Evolutionary conservation across 2,329 filamentous ascomycete genomes (phyloP).

Genomic region (Penicillium paneum): DNA sequence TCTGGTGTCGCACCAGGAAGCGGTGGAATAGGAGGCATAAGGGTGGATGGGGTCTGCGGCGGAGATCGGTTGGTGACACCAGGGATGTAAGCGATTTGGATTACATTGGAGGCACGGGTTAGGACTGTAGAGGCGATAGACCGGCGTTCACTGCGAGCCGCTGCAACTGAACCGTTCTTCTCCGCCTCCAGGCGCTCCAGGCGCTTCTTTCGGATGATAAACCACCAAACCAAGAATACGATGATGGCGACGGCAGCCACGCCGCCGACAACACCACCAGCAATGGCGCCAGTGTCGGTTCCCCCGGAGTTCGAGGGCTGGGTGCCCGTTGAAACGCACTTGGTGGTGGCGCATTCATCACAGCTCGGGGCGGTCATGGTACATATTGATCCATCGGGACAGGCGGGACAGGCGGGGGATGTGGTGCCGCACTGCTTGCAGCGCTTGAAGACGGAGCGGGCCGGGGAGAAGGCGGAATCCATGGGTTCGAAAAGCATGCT

Average conservation of each 20-base stretch:
- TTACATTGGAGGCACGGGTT: slow-evolving; percentile 95
- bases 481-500: slow-evolving; percentile 29
- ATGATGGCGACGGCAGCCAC: slow-evolving; percentile 69
- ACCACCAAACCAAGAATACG: slow-evolving; percentile 81
- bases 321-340: slow-evolving; percentile 35
- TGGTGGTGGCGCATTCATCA: slow-evolving; percentile 56
- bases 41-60: slow-evolving; percentile 72
- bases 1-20: slow-evolving; percentile 71
- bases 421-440: slow-evolving; percentile 57
- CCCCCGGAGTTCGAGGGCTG: slow-evolving; percentile 35
- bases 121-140: slow-evolving; percentile 95
- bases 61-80: slow-evolving; percentile 91
- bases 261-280: slow-evolving; percentile 85
- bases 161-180: slow-evolving; percentile 51
- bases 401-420: slow-evolving; percentile 60
- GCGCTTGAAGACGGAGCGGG: slow-evolving; percentile 31
- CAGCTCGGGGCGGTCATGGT: slow-evolving; percentile 59
- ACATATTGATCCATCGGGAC: slow-evolving; percentile 55
- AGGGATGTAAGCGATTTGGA: slow-evolving; percentile 98
- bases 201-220: slow-evolving; percentile 75
- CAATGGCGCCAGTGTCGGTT: slow-evolving; percentile 78
- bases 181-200: slow-evolving; percentile 59
- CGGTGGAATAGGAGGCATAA: slow-evolving; percentile 89
- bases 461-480: slow-evolving; percentile 21
- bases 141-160: slow-evolving; percentile 63